Evolutionary conservation across 2,329 filamentous ascomycete genomes (phyloP), one percentile per base, ranked within the genome.

Genomic region (Rhytidhysteron rufulum): DNA sequence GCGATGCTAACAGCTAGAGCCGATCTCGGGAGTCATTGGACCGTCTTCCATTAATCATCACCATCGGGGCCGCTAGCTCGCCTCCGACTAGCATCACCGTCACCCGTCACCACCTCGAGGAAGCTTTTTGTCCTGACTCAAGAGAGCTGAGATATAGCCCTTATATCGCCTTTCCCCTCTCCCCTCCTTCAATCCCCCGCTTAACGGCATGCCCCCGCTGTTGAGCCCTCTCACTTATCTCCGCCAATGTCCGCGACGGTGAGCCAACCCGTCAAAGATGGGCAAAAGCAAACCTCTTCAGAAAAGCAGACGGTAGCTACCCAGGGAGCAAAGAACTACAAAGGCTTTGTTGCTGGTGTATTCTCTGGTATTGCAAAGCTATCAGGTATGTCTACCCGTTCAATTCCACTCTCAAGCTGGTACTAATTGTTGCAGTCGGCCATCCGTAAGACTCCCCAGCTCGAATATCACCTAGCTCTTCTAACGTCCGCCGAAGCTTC

Each of bases 301-400:
- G 60, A 60, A 36, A 57, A 54, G 49, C 43, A 49, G 17, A 43
- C 52, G 33, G 53, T 53, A 41, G 49, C 51, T 20, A 54, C 51
- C 13, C 39, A 48, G 5, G 47, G 54, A 21, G 57, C 61, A 54
- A 78, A 72, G 51, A 84, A 86, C 62, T 97, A 96, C 73, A 90
- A 88, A 58, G 93, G 91, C n/a, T 98, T 97, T 62, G 88, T 96
- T 20, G 93, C 88, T 1, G 93, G 93, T n/a, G 82, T 96, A 5
- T 96, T 96, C 62, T 95, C 88, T 27, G 93, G 93, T 18, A 85
- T 97, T 57, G 83, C 90, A 43, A 97, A 97, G 70, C 72, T 96
- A 42, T 81, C 79, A 56, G 88, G 88, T 91, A 67, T 53, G 78
- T 69, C 17, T 22, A 21, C 27, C 34, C 31, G 13, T 41, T 17